Percentiles rank a stretch among this genome's conserved stretches.
These are phyloP conservation scores for Pythium brachiatum DNA, from an alignment of 352 stramenopile species.

Conservation along the genomic window DNA sequence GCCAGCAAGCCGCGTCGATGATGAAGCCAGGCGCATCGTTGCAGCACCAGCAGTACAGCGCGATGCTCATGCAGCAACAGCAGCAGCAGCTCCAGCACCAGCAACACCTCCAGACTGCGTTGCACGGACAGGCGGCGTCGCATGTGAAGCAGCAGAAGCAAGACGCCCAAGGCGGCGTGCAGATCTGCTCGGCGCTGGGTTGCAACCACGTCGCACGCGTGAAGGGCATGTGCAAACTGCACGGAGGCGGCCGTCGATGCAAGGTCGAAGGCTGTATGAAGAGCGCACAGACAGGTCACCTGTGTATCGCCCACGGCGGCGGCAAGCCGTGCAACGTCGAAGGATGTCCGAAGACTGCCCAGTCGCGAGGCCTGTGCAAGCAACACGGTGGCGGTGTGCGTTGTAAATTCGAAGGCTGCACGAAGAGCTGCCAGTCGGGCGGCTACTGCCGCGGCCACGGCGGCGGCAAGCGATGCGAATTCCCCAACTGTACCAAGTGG, in stretches of 20 bases:
- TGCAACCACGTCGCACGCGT: conserved; percentile 77
- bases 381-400: conserved; percentile 81
- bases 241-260: conserved; percentile 74
- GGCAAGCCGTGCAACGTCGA: conserved; percentile 85
- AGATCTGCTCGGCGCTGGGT: conserved; percentile 72
- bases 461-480: conserved; percentile 83
- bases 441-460: conserved; percentile 83
- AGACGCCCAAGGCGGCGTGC: conserved; percentile 43
- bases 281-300: conserved; percentile 76
- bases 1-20: not conserved
- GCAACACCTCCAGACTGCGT: conserved; percentile 18
- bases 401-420: conserved; percentile 86
- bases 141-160: conserved; percentile 58
- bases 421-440: conserved; percentile 84
- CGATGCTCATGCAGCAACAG: conserved; percentile 66
- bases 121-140: conserved; percentile 30
- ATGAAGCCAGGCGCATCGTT: conserved; percentile 17
- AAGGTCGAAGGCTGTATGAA: conserved; percentile 89
- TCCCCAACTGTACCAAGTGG: conserved; percentile 84
- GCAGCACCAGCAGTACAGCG: conserved; percentile 51
- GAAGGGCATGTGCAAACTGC: conserved; percentile 87
- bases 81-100: conserved; percentile 46
- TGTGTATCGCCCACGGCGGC: conserved; percentile 84
- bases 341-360: conserved; percentile 80
- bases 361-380: conserved; percentile 83